Evolutionary conservation across 306 rosid species (phyloP).

Genomic region (Cyamopsis tetragonoloba): DNA sequence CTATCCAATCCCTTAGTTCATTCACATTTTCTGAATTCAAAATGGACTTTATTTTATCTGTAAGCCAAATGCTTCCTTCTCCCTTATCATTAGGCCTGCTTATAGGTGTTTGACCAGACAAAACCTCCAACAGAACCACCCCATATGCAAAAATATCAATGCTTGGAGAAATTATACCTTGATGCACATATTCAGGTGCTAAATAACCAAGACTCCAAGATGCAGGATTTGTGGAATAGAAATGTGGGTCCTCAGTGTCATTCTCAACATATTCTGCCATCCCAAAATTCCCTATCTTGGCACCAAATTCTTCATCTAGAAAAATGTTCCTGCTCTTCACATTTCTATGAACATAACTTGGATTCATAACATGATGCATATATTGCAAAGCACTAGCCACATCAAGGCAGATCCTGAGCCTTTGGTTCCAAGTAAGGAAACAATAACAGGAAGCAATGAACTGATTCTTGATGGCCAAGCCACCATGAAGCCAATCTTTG

Average conservation of each 20-base stretch:
- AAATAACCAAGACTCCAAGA: slow-evolving; percentile 60
- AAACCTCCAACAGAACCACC: slow-evolving; percentile 64
- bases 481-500: slow-evolving; percentile 93
- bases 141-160: slow-evolving; percentile 74
- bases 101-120: slow-evolving; percentile 61
- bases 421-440: slow-evolving; percentile 83
- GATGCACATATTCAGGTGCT: slow-evolving; percentile 73
- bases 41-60: slow-evolving; percentile 49
- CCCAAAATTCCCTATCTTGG: slow-evolving; percentile 76
- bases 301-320: slow-evolving; percentile 82
- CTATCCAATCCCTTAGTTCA: slow-evolving; percentile 79
- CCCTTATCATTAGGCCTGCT: slow-evolving; percentile 48
- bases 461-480: slow-evolving; percentile 88
- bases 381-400: slow-evolving; percentile 73
- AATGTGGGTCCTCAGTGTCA: slow-evolving; percentile 40
- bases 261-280: slow-evolving; percentile 57
- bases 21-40: slow-evolving; percentile 52
- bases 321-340: slow-evolving; percentile 79
- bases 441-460: slow-evolving; percentile 89
- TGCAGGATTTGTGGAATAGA: slow-evolving; percentile 46
- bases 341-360: slow-evolving; percentile 65
- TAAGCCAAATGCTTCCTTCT: slow-evolving; percentile 46
- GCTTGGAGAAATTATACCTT: slow-evolving; percentile 59
- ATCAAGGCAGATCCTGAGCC: slow-evolving; percentile 75
- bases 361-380: slow-evolving; percentile 74